Conservation (phyloP, 306 rosid genomes). For the Mucuna pruriens region DNA sequence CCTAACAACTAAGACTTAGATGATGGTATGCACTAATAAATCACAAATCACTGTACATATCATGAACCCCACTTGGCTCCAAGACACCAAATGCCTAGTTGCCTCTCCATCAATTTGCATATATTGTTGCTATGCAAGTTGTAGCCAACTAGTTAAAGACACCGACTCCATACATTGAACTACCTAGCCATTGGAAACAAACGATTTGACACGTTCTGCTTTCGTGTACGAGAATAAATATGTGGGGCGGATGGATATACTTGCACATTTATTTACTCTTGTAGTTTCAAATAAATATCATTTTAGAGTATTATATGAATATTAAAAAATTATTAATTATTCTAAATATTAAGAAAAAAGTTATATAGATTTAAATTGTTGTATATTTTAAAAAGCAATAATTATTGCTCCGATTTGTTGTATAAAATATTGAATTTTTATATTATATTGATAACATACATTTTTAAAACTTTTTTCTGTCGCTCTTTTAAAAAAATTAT, state of each 20-base stretch:
- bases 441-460: too few relatives aligned
- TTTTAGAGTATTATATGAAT: too few relatives aligned
- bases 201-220: neutral
- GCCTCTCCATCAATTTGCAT: slow-evolving; percentile 10
- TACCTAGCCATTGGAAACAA: neutral
- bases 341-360: too few relatives aligned
- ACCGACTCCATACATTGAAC: neutral
- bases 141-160: neutral
- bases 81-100: neutral
- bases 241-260: neutral
- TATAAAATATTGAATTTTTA: too few relatives aligned
- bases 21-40: neutral
- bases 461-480: too few relatives aligned
- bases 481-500: too few relatives aligned
- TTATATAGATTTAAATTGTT: too few relatives aligned
- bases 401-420: too few relatives aligned
- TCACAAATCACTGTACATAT: neutral
- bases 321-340: too few relatives aligned
- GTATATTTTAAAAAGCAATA: too few relatives aligned
- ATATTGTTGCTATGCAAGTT: slow-evolving; percentile 6
- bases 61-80: neutral
- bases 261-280: neutral
- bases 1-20: neutral
- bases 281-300: too few relatives aligned
- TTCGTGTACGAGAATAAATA: neutral